These are phyloP conservation scores for Apophysomyces trapeziformis DNA, from an alignment of 371 early-diverging fungal genomes.

Conservation along the genomic window DNA sequence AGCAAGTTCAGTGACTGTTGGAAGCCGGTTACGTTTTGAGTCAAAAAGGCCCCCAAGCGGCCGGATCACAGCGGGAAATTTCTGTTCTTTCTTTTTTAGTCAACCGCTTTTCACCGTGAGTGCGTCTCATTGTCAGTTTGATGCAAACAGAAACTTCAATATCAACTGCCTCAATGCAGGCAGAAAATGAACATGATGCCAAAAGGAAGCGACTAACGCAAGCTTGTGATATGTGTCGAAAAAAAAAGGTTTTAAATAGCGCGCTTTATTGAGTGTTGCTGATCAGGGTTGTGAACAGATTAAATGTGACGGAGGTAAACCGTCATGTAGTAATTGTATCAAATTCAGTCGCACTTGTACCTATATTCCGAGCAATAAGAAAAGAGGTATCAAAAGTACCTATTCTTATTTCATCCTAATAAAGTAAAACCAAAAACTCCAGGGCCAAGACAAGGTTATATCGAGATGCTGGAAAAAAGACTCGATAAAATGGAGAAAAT, in stretches of 20 bases:
- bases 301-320: constrained; percentile 80
- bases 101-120: not conserved
- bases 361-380: constrained; percentile 73
- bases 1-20: constrained; percentile 7
- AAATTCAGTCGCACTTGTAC: constrained; percentile 67
- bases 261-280: constrained; percentile 6
- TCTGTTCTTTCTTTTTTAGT: not conserved
- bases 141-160: not conserved
- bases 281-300: constrained; percentile 40
- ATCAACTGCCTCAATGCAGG: constrained; percentile 6
- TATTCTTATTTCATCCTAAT: not conserved
- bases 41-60: not conserved
- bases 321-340: constrained; percentile 78
- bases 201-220: constrained; percentile 78
- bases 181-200: constrained; percentile 12
- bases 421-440: not conserved
- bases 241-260: constrained; percentile 68
- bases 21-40: constrained; percentile 7
- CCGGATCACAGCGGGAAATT: constrained; percentile 6
- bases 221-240: constrained; percentile 82
- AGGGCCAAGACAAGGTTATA: constrained; percentile 78
- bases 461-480: constrained; percentile 74
- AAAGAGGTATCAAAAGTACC: constrained; percentile 52
- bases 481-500: constrained; percentile 75
- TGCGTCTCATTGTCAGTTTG: not conserved